Conservation (phyloP, 768 basidiomycete genomes). For the Tylopilus sp. region DNA sequence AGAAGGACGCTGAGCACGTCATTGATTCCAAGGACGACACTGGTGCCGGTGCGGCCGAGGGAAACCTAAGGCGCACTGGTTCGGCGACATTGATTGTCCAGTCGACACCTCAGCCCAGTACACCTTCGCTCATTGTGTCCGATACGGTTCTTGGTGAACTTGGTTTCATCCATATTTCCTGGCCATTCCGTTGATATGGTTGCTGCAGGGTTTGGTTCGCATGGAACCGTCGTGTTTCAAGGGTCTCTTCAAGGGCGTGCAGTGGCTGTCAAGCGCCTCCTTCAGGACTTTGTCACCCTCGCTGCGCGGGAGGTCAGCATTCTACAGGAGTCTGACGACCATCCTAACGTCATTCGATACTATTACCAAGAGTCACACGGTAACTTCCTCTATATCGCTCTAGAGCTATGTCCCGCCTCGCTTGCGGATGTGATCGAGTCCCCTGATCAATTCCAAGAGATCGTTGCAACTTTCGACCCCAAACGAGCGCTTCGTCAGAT, state of each 20-base stretch:
- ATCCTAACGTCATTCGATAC: slow-evolving; percentile 97
- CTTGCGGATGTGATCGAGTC: slow-evolving; percentile 84
- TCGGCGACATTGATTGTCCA: slow-evolving; percentile 24
- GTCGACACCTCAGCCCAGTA: slow-evolving; percentile 16
- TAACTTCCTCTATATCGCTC: slow-evolving; percentile 95
- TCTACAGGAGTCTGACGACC: slow-evolving; percentile 95
- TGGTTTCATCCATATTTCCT: background rate
- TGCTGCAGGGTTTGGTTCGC: slow-evolving; percentile 81
- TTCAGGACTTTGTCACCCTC: slow-evolving; percentile 93
- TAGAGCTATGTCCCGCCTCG: slow-evolving; percentile 90
- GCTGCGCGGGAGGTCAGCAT: slow-evolving; percentile 92
- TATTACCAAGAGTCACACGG: slow-evolving; percentile 94
- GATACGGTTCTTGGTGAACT: slow-evolving; percentile 69
- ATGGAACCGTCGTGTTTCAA: slow-evolving; percentile 93
- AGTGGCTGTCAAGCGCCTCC: slow-evolving; percentile 95
- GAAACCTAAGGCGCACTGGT: slow-evolving; percentile 5
- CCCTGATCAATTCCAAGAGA: slow-evolving; percentile 75
- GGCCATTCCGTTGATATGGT: slow-evolving; percentile 1
- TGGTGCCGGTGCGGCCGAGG: slow-evolving; percentile 19
- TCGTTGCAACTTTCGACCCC: slow-evolving; percentile 75
- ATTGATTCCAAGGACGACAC: slow-evolving; percentile 37
- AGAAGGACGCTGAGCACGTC: slow-evolving; percentile 23
- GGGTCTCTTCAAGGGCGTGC: slow-evolving; percentile 96
- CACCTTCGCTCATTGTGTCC: slow-evolving; percentile 64
- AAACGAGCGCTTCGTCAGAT: slow-evolving; percentile 88